Base-by-base conservation (phyloP, 2,329 filamentous ascomycete species). In the Zalaria sp. region DNA sequence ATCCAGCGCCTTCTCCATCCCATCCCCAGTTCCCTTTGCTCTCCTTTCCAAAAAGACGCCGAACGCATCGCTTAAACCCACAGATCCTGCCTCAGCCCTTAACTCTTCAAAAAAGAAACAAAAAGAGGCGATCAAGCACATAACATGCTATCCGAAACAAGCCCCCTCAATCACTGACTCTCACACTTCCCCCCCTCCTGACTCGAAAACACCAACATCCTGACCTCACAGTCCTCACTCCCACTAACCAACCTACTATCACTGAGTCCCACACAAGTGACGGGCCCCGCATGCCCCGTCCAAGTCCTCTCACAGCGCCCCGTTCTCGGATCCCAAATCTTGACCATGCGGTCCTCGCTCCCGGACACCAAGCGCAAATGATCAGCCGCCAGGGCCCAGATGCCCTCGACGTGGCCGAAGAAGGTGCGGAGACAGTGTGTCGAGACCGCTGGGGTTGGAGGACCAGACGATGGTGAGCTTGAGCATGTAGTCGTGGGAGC, bases 331-430 rank as follows among this genome's bases (percentile, higher is more conserved):
- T 96, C 89, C 91, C 91, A 98, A 28, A 84, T 78, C 66, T 96
- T 96, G 53, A 94, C 83, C 77, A 89, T 93, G 35, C 85, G 80
- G 62, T 98, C 91, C 59, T 96, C 87, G 7, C 85, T 83, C 1
- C 88, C 89, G 11, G 82, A 86, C 9, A 96, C 86, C 10, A 94
- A 77, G 7, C 91, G 78, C 18, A 96, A 67, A 1, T 83, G 88
- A 61, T 96, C 89, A 3, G 84, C 89, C 0, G 83, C 85, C 3
- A 98, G 71, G 4, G 84, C 83, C 91, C 91, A 98, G 18, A 98
- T 82, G 28, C 91, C 91, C 60, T 98, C 91, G 25, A 98, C 75
- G 55, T 98, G 91, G 0, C 91, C 91, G 57, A 96, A 98, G 68
- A 95, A 93, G 28, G 86, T 93, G 47, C 86, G 83, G 29, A 95